phyloP scores from a whole-genome alignment of 2,329 filamentous ascomycete genomes.

The Didymella arachidicola region DNA sequence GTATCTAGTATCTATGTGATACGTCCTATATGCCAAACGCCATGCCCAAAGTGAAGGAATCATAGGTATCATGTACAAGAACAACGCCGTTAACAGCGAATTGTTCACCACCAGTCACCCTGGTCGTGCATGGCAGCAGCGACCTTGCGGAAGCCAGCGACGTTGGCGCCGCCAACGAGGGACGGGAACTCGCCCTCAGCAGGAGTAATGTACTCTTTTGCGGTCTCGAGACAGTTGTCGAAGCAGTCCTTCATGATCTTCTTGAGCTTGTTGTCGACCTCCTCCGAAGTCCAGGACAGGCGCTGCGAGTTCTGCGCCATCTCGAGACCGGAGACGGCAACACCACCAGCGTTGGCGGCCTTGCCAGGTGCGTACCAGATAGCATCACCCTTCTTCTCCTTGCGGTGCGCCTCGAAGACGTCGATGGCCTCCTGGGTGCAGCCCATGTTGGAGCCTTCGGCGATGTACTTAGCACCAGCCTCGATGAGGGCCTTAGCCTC shows the following conservation, averaged over 20 bases:
- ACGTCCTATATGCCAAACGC: slow-evolving; percentile 28
- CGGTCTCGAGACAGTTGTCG: slow-evolving; percentile 85
- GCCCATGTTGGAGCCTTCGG: slow-evolving; percentile 99
- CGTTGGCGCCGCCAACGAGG: slow-evolving; percentile 92
- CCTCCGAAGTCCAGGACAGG: slow-evolving; percentile 83
- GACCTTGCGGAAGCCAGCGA: slow-evolving; percentile 97
- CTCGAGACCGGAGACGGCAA: slow-evolving; percentile 95
- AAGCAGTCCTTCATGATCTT: slow-evolving; percentile 95
- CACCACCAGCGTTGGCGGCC: slow-evolving; percentile 96
- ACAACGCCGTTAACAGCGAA: slow-evolving; percentile 19
- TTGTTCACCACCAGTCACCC: slow-evolving; percentile 81
- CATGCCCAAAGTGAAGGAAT: slow-evolving; percentile 30
- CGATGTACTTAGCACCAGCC: slow-evolving; percentile 82
- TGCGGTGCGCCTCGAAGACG: slow-evolving; percentile 82
- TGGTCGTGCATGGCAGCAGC: slow-evolving; percentile 93
- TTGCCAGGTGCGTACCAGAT: slow-evolving; percentile 97
- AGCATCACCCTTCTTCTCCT: slow-evolving; percentile 70
- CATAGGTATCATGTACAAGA: slow-evolving; percentile 40
- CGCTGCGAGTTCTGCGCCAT: slow-evolving; percentile 98
- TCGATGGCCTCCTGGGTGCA: slow-evolving; percentile 96
- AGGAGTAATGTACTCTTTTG: slow-evolving; percentile 83
- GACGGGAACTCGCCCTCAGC: slow-evolving; percentile 85
- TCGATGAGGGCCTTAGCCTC: slow-evolving; percentile 85
- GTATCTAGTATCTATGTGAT: slow-evolving; percentile 34
- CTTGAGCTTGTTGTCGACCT: slow-evolving; percentile 92